Conservation (phyloP, 306 rosid genomes). For the Benincasa hispida region DNA sequence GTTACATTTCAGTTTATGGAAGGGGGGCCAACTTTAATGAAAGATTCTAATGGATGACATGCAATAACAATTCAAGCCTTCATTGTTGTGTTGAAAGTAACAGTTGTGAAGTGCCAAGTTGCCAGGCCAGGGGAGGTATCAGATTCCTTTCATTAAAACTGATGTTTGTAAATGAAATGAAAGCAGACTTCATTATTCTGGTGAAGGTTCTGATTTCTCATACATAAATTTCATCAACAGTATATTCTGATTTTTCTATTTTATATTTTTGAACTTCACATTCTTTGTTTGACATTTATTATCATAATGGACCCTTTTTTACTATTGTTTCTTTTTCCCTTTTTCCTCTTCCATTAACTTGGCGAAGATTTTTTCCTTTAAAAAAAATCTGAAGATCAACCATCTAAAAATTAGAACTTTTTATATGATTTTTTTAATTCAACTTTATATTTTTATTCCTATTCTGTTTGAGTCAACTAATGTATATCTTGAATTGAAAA, state of each 20-base stretch:
- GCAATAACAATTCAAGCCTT: conserved; percentile 4
- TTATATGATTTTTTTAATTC: no score
- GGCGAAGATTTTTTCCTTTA: not conserved
- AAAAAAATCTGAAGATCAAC: no score
- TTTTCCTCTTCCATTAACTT: not conserved
- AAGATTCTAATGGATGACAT: conserved; percentile 27
- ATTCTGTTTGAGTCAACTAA: no score
- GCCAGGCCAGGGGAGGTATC: conserved; percentile 21
- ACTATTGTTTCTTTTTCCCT: not conserved
- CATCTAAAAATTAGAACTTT: not conserved
- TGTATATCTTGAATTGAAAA: no score
- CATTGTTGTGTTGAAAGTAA: conserved; percentile 10
- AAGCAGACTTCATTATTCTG: conserved; percentile 16
- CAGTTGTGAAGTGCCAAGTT: conserved; percentile 8
- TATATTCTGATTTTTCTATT: not conserved
- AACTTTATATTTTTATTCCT: no score
- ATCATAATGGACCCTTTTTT: not conserved
- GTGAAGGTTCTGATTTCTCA: not conserved
- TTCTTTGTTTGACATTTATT: not conserved
- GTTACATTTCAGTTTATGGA: conserved; percentile 17
- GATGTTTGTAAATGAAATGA: conserved; percentile 15
- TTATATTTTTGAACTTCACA: not conserved
- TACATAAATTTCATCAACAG: not conserved
- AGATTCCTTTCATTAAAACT: conserved; percentile 20
- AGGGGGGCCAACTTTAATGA: conserved; percentile 6